Percentiles rank a stretch among this genome's conserved stretches.
These are phyloP conservation scores for Naganishia onofrii DNA, from an alignment of 768 basidiomycete species.

Conservation along the genomic window DNA sequence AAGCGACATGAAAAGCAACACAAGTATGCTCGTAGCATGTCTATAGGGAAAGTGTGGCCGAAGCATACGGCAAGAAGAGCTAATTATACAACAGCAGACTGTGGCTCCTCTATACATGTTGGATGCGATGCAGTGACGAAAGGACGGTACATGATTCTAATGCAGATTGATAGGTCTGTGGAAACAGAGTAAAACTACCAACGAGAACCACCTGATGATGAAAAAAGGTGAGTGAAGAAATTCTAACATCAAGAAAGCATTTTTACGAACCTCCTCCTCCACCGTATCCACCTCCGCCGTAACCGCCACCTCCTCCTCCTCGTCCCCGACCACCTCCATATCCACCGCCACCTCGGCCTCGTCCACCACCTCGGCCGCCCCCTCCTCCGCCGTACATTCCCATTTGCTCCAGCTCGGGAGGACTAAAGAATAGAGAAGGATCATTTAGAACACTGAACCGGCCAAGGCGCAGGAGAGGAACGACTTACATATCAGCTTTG, in stretches of 20 bases:
- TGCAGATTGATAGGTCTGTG: not conserved
- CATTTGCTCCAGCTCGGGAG: constrained; percentile 92
- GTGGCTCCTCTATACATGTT: constrained; percentile 22
- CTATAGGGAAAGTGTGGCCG: constrained; percentile 22
- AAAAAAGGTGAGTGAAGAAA: not conserved
- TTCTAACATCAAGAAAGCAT: not conserved
- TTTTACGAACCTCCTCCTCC: constrained; percentile 34
- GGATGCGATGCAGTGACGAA: constrained; percentile 7
- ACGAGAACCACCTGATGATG: not conserved
- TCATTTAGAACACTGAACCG: not conserved
- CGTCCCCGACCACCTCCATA: no score
- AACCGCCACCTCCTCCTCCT: constrained; percentile 40
- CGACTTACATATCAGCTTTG: constrained; percentile 64
- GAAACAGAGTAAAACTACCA: not conserved
- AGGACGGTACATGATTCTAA: not conserved
- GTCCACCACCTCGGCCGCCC: constrained; percentile 52
- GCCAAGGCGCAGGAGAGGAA: not conserved
- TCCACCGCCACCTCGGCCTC: constrained; percentile 26
- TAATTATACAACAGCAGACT: constrained; percentile 20
- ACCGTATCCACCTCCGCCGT: constrained; percentile 45
- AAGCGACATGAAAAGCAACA: not conserved
- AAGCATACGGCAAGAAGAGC: constrained; percentile 1
- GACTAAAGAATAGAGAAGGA: constrained; percentile 43
- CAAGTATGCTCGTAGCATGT: constrained; percentile 1
- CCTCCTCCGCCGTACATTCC: constrained; percentile 78